Percentiles rank a stretch among this genome's conserved stretches.
Evolutionary conservation across 1,284 basidiomycete species (phyloP).

Genomic region (Chiua sp.): DNA sequence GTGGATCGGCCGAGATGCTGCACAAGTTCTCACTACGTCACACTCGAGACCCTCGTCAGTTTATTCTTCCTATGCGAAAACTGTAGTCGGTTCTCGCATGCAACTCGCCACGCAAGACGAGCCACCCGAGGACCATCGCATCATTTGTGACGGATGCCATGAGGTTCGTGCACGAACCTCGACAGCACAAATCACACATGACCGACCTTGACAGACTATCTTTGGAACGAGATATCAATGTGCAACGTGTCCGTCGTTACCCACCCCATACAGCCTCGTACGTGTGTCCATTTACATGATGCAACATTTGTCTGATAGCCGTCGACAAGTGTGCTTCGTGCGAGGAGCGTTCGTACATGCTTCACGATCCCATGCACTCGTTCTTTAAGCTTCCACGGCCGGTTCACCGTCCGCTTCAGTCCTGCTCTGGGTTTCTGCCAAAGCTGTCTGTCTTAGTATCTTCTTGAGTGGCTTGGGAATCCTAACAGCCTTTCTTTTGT

Average conservation of each 20-base stretch:
- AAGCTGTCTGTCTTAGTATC: slow-evolving; percentile 50
- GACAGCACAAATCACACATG: neutral
- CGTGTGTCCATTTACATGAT: slow-evolving; percentile 21
- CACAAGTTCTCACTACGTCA: slow-evolving; percentile 48
- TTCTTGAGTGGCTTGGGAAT: slow-evolving; percentile 18
- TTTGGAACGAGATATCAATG: slow-evolving; percentile 78
- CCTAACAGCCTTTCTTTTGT: neutral
- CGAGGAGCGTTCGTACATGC: slow-evolving; percentile 74
- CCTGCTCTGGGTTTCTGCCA: slow-evolving; percentile 65
- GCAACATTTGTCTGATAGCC: slow-evolving; percentile 8
- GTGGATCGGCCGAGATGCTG: slow-evolving; percentile 80
- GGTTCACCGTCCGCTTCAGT: slow-evolving; percentile 72
- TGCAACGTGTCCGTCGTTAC: slow-evolving; percentile 72
- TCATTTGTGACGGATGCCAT: slow-evolving; percentile 63
- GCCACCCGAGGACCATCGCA: slow-evolving; percentile 55
- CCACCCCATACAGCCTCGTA: slow-evolving; percentile 69
- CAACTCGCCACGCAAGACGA: slow-evolving; percentile 32
- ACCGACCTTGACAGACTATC: slow-evolving; percentile 53
- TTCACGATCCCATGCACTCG: slow-evolving; percentile 84
- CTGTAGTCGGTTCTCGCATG: slow-evolving; percentile 59
- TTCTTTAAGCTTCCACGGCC: slow-evolving; percentile 88
- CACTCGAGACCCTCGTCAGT: slow-evolving; percentile 61
- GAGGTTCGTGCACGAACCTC: slow-evolving; percentile 46
- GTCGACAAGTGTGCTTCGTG: slow-evolving; percentile 74
- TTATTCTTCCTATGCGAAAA: slow-evolving; percentile 65